Evolutionary conservation across 257 asterid species (phyloP), one percentile per base, ranked within the genome.

Genomic region (Misopates orontium): DNA sequence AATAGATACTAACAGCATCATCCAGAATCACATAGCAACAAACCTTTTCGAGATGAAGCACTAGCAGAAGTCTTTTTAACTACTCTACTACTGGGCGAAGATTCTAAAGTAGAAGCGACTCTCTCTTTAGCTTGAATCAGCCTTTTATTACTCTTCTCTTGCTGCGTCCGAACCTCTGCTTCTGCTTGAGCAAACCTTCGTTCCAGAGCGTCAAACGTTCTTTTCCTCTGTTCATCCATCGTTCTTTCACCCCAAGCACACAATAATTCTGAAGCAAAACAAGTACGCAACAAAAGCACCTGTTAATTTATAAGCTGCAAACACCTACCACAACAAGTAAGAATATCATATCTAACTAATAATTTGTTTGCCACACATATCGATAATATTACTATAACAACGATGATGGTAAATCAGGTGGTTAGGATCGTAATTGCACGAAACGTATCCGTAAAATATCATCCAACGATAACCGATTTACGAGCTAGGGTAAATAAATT

Each of bases 161-260:
- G 80, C 56, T 73, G 85, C 10, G 68, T 44, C 22, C 74, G 79
- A 74, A 74, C 66, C 61, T 84, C 95, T 18, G 92, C 82, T 79
- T 87, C 79, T 11, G 87, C 83, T 81, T 83, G 93, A 6, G 95
- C 95, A 52, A 83, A 85, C 73, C 96, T 84, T 76, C 85, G 83
- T 63, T 83, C 90, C 48, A 93, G 59, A 47, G 98, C 98, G 44
- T 89, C 97, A 69, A 78, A 18, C 1, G 95, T 76, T 61, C 95
- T 80, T 67, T 74, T 92, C 79, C 66, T 83, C 71, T 86, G 96
- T 14, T 82, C 87, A 18, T 83, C 96, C 77, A 73, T 79, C 28
- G 59, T 67, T 41, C 31, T 7, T 28, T 21, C 41, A 67, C 73
- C 62, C 65, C 68, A 59, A 68, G 17, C 79, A n/a, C 36, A 28